Percentiles rank a stretch among this genome's conserved stretches.
These are phyloP conservation scores for Fusarium buharicum DNA, from an alignment of 2,329 filamentous ascomycete species.

Conservation along the genomic window DNA sequence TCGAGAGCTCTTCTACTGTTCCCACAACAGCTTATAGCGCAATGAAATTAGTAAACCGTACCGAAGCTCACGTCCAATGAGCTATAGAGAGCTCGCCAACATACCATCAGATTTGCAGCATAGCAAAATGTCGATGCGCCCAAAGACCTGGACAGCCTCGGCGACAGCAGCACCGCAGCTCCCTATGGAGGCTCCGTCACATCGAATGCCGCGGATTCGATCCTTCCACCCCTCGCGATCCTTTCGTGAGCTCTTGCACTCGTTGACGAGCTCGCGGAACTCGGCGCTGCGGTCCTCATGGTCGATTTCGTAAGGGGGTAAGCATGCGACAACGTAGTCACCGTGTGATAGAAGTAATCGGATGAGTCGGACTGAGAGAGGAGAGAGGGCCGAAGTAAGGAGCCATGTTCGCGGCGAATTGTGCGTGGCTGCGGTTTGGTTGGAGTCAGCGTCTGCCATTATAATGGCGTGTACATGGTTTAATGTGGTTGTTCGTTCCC, in stretches of 20 bases:
- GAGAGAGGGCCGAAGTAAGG: conserved; percentile 85
- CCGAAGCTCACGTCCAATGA: not conserved
- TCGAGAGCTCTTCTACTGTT: conserved; percentile 88
- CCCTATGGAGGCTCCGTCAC: conserved; percentile 69
- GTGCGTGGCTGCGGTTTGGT: conserved; percentile 64
- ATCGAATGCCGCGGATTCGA: conserved; percentile 73
- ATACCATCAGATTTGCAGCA: conserved; percentile 88
- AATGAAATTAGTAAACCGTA: conserved; percentile 27
- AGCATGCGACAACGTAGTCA: conserved; percentile 87
- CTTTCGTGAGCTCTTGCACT: conserved; percentile 70
- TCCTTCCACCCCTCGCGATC: conserved; percentile 83
- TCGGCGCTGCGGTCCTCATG: conserved; percentile 79
- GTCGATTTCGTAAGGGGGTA: conserved; percentile 82
- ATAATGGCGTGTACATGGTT: conserved; percentile 41
- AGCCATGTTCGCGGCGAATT: conserved; percentile 91
- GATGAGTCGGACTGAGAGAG: conserved; percentile 84
- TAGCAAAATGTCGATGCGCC: conserved; percentile 87
- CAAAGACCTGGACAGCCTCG: conserved; percentile 85
- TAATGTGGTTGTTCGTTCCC: conserved; percentile 16
- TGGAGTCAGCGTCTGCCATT: conserved; percentile 51
- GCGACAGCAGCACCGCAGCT: conserved; percentile 89
- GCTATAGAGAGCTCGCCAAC: conserved; percentile 19
- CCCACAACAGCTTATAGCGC: conserved; percentile 78
- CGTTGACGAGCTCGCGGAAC: conserved; percentile 81
- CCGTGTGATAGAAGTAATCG: conserved; percentile 87